Conservation (phyloP, 768 basidiomycete genomes). For the Lactarius hatsudake region DNA sequence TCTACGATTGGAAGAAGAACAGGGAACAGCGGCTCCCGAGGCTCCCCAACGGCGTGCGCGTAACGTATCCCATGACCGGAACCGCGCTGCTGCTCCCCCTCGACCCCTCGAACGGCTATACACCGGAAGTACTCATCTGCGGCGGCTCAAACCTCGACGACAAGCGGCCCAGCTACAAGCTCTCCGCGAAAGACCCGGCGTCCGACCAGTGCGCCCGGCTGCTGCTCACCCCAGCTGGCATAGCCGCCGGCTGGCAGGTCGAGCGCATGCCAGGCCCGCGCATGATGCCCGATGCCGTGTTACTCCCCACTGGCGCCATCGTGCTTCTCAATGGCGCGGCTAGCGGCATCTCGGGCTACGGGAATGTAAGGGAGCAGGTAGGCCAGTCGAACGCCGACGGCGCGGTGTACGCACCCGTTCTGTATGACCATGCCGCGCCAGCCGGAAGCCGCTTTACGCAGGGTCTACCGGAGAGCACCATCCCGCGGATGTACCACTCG, state of each 20-base stretch:
- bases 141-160: slow-evolving; percentile 73
- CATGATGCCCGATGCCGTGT: slow-evolving; percentile 76
- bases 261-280: slow-evolving; percentile 74
- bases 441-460: slow-evolving; percentile 54
- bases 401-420: slow-evolving; percentile 62
- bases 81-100: slow-evolving; percentile 73
- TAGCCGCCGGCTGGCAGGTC: slow-evolving; percentile 65
- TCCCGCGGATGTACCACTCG: slow-evolving; percentile 81
- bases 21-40: slow-evolving; percentile 58
- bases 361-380: slow-evolving; percentile 64
- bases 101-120: slow-evolving; percentile 56
- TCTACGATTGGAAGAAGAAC: slow-evolving; percentile 72
- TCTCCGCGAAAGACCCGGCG: slow-evolving; percentile 71
- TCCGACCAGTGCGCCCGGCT: slow-evolving; percentile 73
- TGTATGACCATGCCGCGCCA: slow-evolving; percentile 61
- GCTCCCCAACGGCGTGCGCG: slow-evolving; percentile 74
- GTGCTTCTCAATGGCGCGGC: slow-evolving; percentile 75
- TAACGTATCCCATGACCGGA: slow-evolving; percentile 83
- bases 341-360: slow-evolving; percentile 74
- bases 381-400: slow-evolving; percentile 78
- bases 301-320: slow-evolving; percentile 73
- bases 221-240: slow-evolving; percentile 60
- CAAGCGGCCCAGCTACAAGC: slow-evolving; percentile 51
- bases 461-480: slow-evolving; percentile 61
- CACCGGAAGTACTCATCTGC: slow-evolving; percentile 69